Percentiles rank a stretch among this genome's conserved stretches.
These are phyloP conservation scores for Russula brevipes DNA, from an alignment of 768 basidiomycete species.

Conservation along the genomic window DNA sequence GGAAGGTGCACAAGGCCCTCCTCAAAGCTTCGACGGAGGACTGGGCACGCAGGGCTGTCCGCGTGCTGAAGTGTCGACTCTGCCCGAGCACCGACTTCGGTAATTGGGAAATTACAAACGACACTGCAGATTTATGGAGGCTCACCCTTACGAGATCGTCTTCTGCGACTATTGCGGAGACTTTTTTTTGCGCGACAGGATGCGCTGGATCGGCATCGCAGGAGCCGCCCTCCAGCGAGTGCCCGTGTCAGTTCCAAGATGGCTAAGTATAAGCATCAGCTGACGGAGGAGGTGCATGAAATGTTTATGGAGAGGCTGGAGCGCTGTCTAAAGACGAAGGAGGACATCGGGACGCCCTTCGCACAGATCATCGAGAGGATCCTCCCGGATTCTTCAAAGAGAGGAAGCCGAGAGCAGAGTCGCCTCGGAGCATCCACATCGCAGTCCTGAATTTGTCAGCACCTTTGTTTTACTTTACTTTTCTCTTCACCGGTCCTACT, in stretches of 20 bases:
- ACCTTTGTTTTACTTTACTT: too few species aligned
- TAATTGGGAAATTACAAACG: neutral
- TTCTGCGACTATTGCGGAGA: conserved; percentile 1
- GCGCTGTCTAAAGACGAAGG: too few species aligned
- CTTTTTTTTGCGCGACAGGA: neutral
- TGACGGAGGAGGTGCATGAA: too few species aligned
- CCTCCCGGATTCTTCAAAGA: too few species aligned
- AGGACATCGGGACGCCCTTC: too few species aligned
- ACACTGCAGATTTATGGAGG: neutral
- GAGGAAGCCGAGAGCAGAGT: too few species aligned
- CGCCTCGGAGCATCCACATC: too few species aligned
- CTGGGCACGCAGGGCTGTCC: neutral
- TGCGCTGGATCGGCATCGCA: neutral
- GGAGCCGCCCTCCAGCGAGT: neutral
- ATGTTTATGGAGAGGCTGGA: too few species aligned
- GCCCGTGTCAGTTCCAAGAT: neutral
- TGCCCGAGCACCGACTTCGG: neutral
- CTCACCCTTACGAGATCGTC: neutral
- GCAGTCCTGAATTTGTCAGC: too few species aligned
- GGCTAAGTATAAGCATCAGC: too few species aligned
- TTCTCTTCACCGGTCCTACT: too few species aligned
- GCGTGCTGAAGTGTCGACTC: neutral
- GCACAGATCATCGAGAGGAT: too few species aligned
- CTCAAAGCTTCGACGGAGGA: neutral
- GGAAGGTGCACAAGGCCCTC: neutral